These are phyloP conservation scores for Paraglomus occultum DNA, from an alignment of 192 early-diverging fungal genomes.

Conservation along the genomic window DNA sequence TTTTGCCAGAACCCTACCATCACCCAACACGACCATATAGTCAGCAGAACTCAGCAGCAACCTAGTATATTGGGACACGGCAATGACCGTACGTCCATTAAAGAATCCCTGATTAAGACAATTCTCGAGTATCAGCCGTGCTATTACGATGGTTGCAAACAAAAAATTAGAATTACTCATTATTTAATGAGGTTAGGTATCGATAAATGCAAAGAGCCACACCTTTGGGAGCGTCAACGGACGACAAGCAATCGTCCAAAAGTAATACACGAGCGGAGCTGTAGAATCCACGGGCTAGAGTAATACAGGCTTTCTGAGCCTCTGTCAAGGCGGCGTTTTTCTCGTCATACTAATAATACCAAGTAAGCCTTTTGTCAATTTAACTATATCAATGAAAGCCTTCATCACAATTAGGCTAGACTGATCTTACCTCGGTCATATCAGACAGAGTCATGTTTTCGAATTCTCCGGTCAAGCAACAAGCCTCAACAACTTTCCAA, in stretches of 20 bases:
- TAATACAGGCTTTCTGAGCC: slow-evolving; percentile 85
- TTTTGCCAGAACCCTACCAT: slow-evolving; percentile 32
- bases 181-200: too few species aligned
- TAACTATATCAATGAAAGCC: too few species aligned
- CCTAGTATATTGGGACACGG: slow-evolving; percentile 84
- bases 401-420: too few species aligned
- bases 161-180: slow-evolving; percentile 7
- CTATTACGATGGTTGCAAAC: slow-evolving; percentile 54
- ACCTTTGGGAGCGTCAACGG: slow-evolving; percentile 76
- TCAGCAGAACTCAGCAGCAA: slow-evolving; percentile 55
- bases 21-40: slow-evolving; percentile 58
- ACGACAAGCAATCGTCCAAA: slow-evolving; percentile 86
- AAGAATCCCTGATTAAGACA: slow-evolving; percentile 75
- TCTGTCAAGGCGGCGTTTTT: slow-evolving; percentile 85
- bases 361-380: too few species aligned
- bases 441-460: slow-evolving; percentile 54
- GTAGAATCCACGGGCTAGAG: slow-evolving; percentile 87
- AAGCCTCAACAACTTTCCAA: slow-evolving; percentile 50
- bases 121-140: slow-evolving; percentile 70
- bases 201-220: background rate
- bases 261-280: slow-evolving; percentile 62
- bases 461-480: slow-evolving; percentile 63
- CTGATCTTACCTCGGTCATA: slow-evolving; percentile 47
- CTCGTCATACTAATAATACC: slow-evolving; percentile 54
- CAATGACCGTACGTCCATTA: slow-evolving; percentile 72